Conservation (phyloP, 2,329 filamentous ascomycete genomes). For the Pestalotiopsis sp. region DNA sequence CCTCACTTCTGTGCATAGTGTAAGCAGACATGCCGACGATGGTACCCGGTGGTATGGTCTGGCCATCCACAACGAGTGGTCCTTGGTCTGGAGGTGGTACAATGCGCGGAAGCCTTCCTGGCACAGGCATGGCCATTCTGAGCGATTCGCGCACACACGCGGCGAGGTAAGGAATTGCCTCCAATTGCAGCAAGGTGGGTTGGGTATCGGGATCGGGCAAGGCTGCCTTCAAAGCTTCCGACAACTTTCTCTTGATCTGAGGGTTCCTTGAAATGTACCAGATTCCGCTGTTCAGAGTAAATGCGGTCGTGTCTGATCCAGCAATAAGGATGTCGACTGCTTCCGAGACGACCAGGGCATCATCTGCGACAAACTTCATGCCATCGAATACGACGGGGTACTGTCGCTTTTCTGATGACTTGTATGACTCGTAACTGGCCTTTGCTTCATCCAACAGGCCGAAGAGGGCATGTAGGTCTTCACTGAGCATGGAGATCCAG, state of each 20-base stretch:
- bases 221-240: background rate
- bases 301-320: background rate
- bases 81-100: background rate
- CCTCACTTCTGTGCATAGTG: constrained; percentile 12
- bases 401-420: background rate
- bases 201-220: background rate
- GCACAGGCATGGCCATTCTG: background rate
- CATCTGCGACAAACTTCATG: background rate
- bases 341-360: background rate
- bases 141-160: background rate
- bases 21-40: constrained; percentile 14
- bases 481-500: background rate
- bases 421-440: background rate
- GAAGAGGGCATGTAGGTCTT: background rate
- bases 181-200: background rate
- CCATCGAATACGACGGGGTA: background rate
- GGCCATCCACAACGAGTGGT: background rate
- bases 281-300: background rate
- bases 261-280: background rate
- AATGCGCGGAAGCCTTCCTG: background rate
- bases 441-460: background rate
- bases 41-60: constrained; percentile 9
- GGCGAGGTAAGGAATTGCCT: background rate
- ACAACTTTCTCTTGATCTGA: background rate
- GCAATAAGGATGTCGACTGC: background rate